A percentile compares a stretch with the other conserved stretches of the same genome.
phyloP scores from a whole-genome alignment of 305 asterid species.

The Fraxinus paxiana region DNA sequence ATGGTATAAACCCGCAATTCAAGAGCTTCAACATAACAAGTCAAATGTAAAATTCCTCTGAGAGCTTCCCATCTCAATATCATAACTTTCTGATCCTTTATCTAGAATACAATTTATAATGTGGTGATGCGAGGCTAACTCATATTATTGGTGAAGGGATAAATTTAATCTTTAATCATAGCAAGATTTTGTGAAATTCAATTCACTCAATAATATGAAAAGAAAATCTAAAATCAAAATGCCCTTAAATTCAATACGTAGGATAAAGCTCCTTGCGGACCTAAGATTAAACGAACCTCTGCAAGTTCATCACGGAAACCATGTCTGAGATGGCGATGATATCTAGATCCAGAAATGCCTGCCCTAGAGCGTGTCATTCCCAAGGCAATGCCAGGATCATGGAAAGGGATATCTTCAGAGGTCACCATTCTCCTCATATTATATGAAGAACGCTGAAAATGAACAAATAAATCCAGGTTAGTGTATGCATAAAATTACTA shows the following conservation, averaged over 20 bases:
- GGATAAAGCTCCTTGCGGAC: background rate
- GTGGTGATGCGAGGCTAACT: background rate
- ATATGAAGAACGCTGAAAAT: slow-evolving; percentile 56
- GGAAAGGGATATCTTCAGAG: slow-evolving; percentile 70
- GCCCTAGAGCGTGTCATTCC: slow-evolving; percentile 45
- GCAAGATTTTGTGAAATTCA: slow-evolving; percentile 5
- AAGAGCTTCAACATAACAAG: background rate
- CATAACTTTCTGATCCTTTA: background rate
- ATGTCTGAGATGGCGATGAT: slow-evolving; percentile 61
- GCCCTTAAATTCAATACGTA: background rate
- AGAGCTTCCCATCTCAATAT: slow-evolving; percentile 14
- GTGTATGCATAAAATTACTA: background rate
- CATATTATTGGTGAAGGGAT: background rate
- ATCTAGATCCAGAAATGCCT: slow-evolving; percentile 56
- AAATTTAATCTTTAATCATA: background rate
- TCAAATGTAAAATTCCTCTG: background rate
- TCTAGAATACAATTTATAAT: background rate
- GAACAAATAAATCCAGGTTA: slow-evolving; percentile 14
- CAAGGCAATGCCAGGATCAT: slow-evolving; percentile 49
- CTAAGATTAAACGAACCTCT: slow-evolving; percentile 53
- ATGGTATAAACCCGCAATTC: background rate
- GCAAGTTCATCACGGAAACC: slow-evolving; percentile 71
- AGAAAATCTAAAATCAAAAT: background rate
- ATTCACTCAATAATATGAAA: background rate
- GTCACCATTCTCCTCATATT: slow-evolving; percentile 66